Evolutionary conservation across 768 basidiomycete species (phyloP).

Genomic region (Termitomyces sp.): DNA sequence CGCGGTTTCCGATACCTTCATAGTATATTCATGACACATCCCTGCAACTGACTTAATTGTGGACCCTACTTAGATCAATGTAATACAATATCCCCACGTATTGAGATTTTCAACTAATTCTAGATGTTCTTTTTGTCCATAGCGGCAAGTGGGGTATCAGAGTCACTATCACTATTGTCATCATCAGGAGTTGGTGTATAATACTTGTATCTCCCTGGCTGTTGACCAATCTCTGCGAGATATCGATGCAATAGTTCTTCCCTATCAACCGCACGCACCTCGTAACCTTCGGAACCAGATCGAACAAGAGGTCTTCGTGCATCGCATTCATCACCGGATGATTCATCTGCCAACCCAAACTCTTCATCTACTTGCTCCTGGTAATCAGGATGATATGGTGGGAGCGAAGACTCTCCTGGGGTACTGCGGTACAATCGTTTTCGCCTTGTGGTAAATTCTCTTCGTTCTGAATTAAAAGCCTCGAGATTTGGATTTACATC

Average conservation of each 20-base stretch:
- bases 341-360: slow-evolving; percentile 12
- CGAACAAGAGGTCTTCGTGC: slow-evolving; percentile 37
- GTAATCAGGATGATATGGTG: slow-evolving; percentile 80
- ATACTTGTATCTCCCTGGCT: slow-evolving; percentile 58
- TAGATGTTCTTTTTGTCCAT: neutral
- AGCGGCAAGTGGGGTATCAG: slow-evolving; percentile 23
- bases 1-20: neutral
- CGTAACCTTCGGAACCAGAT: slow-evolving; percentile 81
- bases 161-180: slow-evolving; percentile 39
- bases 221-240: slow-evolving; percentile 48
- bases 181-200: slow-evolving; percentile 60
- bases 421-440: slow-evolving; percentile 16
- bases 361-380: slow-evolving; percentile 28
- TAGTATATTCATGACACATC: neutral
- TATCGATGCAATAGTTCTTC: slow-evolving; percentile 64
- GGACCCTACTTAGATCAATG: neutral
- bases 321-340: slow-evolving; percentile 26
- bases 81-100: neutral
- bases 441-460: slow-evolving; percentile 15
- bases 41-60: neutral
- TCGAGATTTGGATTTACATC: slow-evolving; percentile 71
- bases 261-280: slow-evolving; percentile 58
- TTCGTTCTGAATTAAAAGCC: slow-evolving; percentile 49
- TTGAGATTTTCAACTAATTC: neutral
- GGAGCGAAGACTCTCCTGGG: slow-evolving; percentile 46